A percentile compares a stretch with the other conserved stretches of the same genome.
Conservation (phyloP, 495 filamentous ascomycete species). For the Podospora australis region DNA sequence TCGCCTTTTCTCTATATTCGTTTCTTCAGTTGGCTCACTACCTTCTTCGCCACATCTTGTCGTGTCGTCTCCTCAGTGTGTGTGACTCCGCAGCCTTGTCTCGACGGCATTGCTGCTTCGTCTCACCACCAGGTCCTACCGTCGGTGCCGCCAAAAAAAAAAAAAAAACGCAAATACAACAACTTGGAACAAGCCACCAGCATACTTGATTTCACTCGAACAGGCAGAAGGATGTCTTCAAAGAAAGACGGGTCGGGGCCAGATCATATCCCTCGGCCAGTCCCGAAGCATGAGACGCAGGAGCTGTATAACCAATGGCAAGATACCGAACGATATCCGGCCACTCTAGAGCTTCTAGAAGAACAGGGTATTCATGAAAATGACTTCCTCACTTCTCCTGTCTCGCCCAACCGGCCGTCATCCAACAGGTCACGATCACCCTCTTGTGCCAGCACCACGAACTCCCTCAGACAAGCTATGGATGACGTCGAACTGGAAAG, state of each 20-base stretch:
- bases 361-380: too few species aligned
- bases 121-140: not conserved
- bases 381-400: conserved; percentile 9
- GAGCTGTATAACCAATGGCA: conserved; percentile 30
- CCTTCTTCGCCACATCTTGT: too few species aligned
- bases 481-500: conserved; percentile 5
- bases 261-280: not conserved
- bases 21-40: too few species aligned
- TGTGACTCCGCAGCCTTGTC: not conserved
- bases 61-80: too few species aligned
- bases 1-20: too few species aligned
- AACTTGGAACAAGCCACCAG: not conserved
- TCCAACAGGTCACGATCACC: conserved; percentile 14
- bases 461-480: conserved; percentile 8
- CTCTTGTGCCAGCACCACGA: conserved; percentile 11
- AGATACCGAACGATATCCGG: conserved; percentile 6
- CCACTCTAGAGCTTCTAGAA: too few species aligned
- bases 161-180: not conserved
- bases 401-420: too few species aligned
- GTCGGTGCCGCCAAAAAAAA: not conserved
- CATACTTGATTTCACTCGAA: not conserved
- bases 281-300: conserved; percentile 28
- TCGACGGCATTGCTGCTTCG: not conserved
- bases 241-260: not conserved
- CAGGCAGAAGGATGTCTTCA: not conserved